These are phyloP conservation scores for Xylaria scruposa DNA, from an alignment of 495 filamentous ascomycete genomes.

Conservation along the genomic window DNA sequence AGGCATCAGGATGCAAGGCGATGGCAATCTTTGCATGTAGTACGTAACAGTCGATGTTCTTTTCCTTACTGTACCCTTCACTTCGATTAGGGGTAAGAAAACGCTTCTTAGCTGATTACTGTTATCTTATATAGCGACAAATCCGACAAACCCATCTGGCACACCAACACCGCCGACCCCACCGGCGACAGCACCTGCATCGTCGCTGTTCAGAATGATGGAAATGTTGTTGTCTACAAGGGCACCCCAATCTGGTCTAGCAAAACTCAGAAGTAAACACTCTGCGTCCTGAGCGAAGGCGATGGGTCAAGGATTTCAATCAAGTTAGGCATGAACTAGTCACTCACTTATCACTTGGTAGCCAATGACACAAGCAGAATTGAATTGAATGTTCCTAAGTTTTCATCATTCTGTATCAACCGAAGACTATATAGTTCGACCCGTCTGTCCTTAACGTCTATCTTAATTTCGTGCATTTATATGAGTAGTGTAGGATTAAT, in stretches of 20 bases:
- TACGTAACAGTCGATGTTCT: slow-evolving; percentile 23
- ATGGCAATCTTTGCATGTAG: slow-evolving; percentile 41
- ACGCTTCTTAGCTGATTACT: slow-evolving; percentile 19
- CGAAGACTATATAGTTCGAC: not conserved
- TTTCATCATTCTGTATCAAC: not conserved
- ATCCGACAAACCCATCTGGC: slow-evolving; percentile 31
- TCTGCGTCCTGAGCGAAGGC: not conserved
- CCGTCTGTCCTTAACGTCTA: not conserved
- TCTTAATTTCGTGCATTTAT: not conserved
- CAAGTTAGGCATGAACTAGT: not conserved
- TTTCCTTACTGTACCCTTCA: not conserved
- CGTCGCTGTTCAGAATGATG: slow-evolving; percentile 36
- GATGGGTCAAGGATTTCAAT: not conserved
- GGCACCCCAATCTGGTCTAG: slow-evolving; percentile 35
- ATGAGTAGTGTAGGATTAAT: not conserved
- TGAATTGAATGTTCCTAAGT: not conserved
- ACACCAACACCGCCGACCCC: slow-evolving; percentile 29
- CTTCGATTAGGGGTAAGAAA: not conserved
- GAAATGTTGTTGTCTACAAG: slow-evolving; percentile 39
- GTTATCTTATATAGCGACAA: slow-evolving; percentile 26
- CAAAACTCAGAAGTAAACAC: slow-evolving; percentile 24
- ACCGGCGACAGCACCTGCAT: slow-evolving; percentile 31
- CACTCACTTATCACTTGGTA: slow-evolving; percentile 3
- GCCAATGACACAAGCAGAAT: not conserved
- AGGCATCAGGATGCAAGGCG: slow-evolving; percentile 36